Evolutionary conservation across 495 filamentous ascomycete genomes (phyloP).

Genomic region (Hypoxylon fragiforme): DNA sequence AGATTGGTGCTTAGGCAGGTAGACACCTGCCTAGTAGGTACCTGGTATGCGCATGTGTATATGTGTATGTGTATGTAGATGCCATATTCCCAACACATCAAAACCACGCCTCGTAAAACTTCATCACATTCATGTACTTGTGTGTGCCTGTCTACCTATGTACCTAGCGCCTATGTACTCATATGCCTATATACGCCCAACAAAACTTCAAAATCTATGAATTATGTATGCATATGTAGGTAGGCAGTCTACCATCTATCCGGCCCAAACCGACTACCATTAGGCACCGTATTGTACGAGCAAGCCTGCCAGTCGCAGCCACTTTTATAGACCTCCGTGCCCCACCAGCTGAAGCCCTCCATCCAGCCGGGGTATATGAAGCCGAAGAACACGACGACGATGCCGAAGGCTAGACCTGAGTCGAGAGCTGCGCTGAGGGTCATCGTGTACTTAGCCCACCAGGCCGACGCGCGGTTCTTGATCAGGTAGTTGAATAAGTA

Average conservation of each 20-base stretch:
- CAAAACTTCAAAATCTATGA: too few species aligned
- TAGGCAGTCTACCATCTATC: constrained; percentile 51
- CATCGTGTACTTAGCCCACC: constrained; percentile 93
- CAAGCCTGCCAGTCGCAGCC: constrained; percentile 70
- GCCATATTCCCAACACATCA: too few species aligned
- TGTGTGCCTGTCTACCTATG: neutral
- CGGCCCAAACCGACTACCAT: constrained; percentile 62
- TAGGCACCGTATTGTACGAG: constrained; percentile 53
- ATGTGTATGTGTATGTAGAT: too few species aligned
- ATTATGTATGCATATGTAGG: neutral
- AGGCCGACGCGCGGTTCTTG: constrained; percentile 62
- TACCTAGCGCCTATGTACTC: too few species aligned
- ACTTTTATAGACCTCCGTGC: constrained; percentile 68
- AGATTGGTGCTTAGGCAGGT: too few species aligned
- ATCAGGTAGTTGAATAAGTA: constrained; percentile 80
- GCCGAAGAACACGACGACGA: constrained; percentile 81
- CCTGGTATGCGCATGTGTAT: too few species aligned
- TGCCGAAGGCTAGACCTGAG: constrained; percentile 75
- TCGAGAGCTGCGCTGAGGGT: constrained; percentile 81
- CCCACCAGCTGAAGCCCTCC: constrained; percentile 72
- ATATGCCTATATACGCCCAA: neutral
- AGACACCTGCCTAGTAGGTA: too few species aligned
- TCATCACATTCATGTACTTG: neutral
- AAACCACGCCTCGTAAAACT: neutral
- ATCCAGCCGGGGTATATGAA: constrained; percentile 73